These are phyloP conservation scores for Tulasnella sp. DNA, from an alignment of 768 basidiomycete genomes.

Conservation along the genomic window DNA sequence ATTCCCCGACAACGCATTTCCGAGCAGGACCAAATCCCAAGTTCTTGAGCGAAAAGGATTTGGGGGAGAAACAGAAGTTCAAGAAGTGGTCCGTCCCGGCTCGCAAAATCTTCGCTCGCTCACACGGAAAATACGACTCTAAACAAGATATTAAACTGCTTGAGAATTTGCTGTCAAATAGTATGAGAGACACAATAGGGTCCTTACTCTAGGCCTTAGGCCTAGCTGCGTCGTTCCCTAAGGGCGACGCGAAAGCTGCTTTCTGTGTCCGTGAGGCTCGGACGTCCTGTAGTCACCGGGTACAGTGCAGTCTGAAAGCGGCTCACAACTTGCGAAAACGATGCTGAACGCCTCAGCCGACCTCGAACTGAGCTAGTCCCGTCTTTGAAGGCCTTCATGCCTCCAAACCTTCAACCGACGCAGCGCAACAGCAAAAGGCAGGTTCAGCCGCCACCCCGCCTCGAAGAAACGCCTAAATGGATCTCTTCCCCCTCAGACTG, in stretches of 20 bases:
- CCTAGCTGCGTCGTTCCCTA: background rate
- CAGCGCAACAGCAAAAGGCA: background rate
- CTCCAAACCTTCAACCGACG: background rate
- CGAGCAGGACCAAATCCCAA: background rate
- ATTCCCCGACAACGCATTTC: background rate
- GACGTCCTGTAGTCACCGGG: background rate
- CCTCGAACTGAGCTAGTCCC: background rate
- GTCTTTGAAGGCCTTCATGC: background rate
- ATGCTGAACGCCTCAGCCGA: background rate
- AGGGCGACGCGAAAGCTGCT: background rate
- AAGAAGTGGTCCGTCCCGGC: background rate
- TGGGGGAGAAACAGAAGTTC: background rate
- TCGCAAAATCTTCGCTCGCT: background rate
- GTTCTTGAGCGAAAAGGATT: background rate
- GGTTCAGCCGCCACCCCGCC: background rate
- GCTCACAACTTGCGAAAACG: background rate
- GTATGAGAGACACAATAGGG: background rate
- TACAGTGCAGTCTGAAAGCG: background rate
- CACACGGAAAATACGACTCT: background rate
- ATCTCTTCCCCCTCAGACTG: background rate
- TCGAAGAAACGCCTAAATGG: constrained; percentile 1
- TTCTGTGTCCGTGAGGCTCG: background rate
- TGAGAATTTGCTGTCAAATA: background rate
- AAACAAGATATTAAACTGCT: constrained; percentile 4
- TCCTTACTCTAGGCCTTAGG: background rate